Conservation (phyloP, 257 asterid species). For the Penstemon eatonii region DNA sequence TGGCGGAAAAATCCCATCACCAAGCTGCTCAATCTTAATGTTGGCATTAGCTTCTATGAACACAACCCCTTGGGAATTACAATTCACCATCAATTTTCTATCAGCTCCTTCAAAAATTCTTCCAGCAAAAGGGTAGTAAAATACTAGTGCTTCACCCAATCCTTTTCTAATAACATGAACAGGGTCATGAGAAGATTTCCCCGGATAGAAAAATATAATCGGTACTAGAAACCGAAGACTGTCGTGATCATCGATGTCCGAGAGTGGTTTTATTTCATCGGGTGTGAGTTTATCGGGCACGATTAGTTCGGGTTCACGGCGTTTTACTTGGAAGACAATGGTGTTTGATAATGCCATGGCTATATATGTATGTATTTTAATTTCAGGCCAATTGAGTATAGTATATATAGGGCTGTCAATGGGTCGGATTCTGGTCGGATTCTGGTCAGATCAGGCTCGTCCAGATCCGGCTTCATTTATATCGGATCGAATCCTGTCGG, state of each 20-base stretch:
- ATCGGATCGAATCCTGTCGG: too few species aligned
- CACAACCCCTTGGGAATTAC: slow-evolving; percentile 22
- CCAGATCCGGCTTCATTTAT: too few species aligned
- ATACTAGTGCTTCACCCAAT: slow-evolving; percentile 24
- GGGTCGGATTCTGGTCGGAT: too few species aligned
- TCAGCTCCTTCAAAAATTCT: slow-evolving; percentile 11
- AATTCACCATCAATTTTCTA: slow-evolving; percentile 19
- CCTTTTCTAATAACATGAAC: slow-evolving; percentile 23
- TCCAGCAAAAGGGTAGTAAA: slow-evolving; percentile 34
- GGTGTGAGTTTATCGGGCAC: slow-evolving; percentile 17
- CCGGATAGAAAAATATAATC: slow-evolving; percentile 2
- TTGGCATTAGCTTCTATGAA: slow-evolving; percentile 23
- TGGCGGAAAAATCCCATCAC: slow-evolving; percentile 28
- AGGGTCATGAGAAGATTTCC: slow-evolving; percentile 24
- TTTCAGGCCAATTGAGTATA: too few species aligned
- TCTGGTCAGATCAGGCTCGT: too few species aligned
- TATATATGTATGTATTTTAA: background rate
- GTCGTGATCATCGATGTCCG: slow-evolving; percentile 19
- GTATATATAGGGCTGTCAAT: too few species aligned
- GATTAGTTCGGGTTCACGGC: slow-evolving; percentile 27
- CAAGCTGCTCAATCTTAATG: slow-evolving; percentile 18
- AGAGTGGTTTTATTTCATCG: slow-evolving; percentile 6
- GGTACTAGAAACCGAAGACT: slow-evolving; percentile 25
- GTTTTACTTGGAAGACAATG: slow-evolving; percentile 23
- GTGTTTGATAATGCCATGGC: background rate